phyloP scores from a whole-genome alignment of 768 basidiomycete genomes.

The Hydnum rufescens region DNA sequence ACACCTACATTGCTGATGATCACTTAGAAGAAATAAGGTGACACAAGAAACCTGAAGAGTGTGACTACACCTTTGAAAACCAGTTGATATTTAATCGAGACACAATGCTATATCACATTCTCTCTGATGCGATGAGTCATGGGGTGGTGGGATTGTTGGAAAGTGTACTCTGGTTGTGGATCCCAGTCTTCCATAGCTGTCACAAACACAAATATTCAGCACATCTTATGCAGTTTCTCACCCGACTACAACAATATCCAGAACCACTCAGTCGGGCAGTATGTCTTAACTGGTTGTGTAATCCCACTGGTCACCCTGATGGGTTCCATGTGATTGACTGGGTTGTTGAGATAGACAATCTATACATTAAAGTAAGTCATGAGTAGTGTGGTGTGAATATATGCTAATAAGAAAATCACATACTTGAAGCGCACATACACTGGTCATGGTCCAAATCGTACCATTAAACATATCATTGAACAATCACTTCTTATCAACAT shows the following conservation, averaged over 20 bases:
- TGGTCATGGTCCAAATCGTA: conserved; percentile 7
- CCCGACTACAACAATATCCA: conserved; percentile 14
- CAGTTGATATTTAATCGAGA: conserved; percentile 17
- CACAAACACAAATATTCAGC: conserved; percentile 16
- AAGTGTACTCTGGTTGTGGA: neutral
- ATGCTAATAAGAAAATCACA: conserved; percentile 20
- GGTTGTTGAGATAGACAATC: conserved; percentile 2
- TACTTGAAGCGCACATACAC: conserved; percentile 16
- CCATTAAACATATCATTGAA: conserved; percentile 10
- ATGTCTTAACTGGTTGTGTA: conserved; percentile 1
- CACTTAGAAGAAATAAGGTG: too few species aligned
- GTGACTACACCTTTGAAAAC: conserved; percentile 22
- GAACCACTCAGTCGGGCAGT: conserved; percentile 6
- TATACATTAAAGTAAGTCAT: conserved; percentile 16
- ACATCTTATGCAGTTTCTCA: conserved; percentile 14
- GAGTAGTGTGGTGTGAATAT: conserved; percentile 22
- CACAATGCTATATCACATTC: conserved; percentile 24
- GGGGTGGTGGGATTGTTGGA: conserved; percentile 21
- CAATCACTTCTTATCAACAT: conserved; percentile 11
- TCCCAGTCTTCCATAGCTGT: neutral
- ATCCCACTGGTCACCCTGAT: neutral
- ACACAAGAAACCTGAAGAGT: conserved; percentile 13
- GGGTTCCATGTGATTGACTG: neutral
- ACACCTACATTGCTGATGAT: conserved; percentile 9
- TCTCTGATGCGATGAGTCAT: conserved; percentile 18